Conservation (phyloP, 2,329 filamentous ascomycete species). For the Diplodia mutila region DNA sequence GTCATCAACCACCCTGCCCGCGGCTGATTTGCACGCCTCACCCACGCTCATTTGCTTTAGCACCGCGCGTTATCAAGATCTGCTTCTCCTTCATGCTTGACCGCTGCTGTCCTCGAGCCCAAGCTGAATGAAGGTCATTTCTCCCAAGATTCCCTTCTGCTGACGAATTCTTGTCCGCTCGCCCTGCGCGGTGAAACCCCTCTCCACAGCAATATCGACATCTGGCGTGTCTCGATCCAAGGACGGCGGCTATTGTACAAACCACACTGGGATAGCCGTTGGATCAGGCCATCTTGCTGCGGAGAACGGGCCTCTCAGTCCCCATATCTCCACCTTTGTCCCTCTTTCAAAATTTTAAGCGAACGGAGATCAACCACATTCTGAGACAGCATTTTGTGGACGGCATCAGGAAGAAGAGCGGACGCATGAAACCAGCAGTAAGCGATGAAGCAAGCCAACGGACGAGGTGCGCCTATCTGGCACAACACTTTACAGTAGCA, state of each 20-base stretch:
- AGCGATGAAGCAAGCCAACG: neutral
- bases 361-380: neutral
- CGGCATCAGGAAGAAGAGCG: neutral
- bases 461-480: neutral
- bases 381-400: slow-evolving; percentile 7
- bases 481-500: neutral
- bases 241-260: neutral
- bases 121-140: no score
- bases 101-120: no score
- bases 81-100: slow-evolving; percentile 1
- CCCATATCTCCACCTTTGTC: neutral
- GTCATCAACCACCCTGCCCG: slow-evolving; percentile 1
- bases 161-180: neutral
- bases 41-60: neutral
- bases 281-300: neutral
- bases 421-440: slow-evolving; percentile 1
- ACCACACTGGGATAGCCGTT: neutral
- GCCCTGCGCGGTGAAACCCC: slow-evolving; percentile 1
- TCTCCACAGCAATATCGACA: neutral
- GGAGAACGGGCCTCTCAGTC: neutral
- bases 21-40: neutral
- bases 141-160: no score
- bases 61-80: slow-evolving; percentile 4
- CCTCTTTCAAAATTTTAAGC: neutral
- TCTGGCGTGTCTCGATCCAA: neutral